phyloP scores from a whole-genome alignment of 176 grass and related monocot species.

The Cenchrus purpureus region DNA sequence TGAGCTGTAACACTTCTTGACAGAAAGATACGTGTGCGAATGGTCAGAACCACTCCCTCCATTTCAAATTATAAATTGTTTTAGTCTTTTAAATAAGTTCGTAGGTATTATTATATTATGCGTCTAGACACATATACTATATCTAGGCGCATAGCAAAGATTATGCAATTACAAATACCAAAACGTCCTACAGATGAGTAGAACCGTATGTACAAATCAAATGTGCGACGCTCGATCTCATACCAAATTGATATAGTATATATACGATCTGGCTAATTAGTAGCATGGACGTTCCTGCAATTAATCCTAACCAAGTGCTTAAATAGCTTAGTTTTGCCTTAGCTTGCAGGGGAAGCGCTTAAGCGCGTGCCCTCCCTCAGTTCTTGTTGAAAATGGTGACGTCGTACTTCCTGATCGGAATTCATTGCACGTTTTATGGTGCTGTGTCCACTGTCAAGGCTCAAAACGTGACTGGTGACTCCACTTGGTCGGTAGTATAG shows the following conservation, averaged over 20 bases:
- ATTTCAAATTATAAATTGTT: too few species aligned
- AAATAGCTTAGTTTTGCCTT: conserved; percentile 15
- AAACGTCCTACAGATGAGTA: too few species aligned
- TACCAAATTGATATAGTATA: background rate
- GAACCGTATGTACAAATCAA: background rate
- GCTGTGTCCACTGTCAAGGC: background rate
- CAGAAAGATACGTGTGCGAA: too few species aligned
- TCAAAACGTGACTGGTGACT: background rate
- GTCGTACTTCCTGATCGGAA: background rate
- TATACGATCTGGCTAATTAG: background rate
- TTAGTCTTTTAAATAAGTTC: too few species aligned
- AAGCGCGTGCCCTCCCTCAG: background rate
- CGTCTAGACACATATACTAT: too few species aligned
- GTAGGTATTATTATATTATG: too few species aligned
- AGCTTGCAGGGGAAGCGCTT: background rate
- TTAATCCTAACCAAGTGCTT: background rate
- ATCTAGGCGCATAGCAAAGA: too few species aligned
- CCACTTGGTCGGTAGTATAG: background rate
- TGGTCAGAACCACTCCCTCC: too few species aligned
- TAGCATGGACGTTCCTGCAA: background rate
- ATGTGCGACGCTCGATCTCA: background rate
- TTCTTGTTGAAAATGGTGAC: background rate
- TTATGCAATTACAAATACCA: too few species aligned
- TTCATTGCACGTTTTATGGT: conserved; percentile 14
- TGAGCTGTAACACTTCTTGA: conserved; percentile 22